Evolutionary conservation across 495 filamentous ascomycete genomes (phyloP), one percentile per base, ranked within the genome.

Genomic region (Trichoderma orchidacearum): DNA sequence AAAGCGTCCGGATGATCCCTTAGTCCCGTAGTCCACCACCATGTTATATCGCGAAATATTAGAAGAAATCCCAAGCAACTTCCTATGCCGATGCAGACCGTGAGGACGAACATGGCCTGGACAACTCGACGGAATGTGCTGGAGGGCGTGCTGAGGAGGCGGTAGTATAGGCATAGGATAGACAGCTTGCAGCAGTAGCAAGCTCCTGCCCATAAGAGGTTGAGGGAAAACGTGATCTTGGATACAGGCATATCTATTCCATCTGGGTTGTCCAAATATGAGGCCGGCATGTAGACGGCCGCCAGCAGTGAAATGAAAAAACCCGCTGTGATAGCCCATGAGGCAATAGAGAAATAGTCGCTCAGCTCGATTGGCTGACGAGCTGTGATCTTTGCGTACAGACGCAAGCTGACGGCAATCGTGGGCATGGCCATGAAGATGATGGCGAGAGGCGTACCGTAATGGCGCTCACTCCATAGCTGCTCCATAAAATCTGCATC

Each of bases 161-260:
- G 53, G 21, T 55, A 55, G 31, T 55, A 55, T 15, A 55, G 53
- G 31, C 53, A 55, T 3, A 55, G 31, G 18, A 55, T 55, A 5
- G 53, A 55, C 17, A 55, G 53, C 31, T 55, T 55, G 53, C 53
- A 55, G 17, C 17, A 38, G n/a, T 55, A 55, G 31, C 53, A 55
- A 17, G 53, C 53, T 3, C 27, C 53, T 12, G 30, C 53, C 53
- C 53, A 55, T 17, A 55, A 27, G 31, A 55, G 31, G 31, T 55
- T 55, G 30, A 55, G 53, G n/a, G 53, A 55, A 18, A 55, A 55
- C 9, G 53, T 55, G 18, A 55, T 55, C 31, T 55, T 55, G 53
- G 53, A 55, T 27, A 55, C 53, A 1, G 53, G 53, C 29, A 38
- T 31, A 36, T 55, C 53, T 15, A 55, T 55, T 30, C 53, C 53